Conservation (phyloP, 1,284 basidiomycete species). For the Sporisorium graminicola region DNA sequence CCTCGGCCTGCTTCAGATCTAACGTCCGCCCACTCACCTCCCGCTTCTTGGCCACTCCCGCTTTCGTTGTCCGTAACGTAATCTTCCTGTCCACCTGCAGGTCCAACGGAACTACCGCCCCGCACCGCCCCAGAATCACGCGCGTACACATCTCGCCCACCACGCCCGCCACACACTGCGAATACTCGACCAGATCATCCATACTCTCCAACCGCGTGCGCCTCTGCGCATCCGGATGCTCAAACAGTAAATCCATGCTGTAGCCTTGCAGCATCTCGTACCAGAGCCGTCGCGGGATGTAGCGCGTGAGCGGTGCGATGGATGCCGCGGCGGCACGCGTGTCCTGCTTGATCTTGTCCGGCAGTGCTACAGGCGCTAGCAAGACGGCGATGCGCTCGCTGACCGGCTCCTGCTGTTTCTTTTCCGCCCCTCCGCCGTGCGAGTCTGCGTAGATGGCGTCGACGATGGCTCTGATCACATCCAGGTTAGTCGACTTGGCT, state of each 20-base stretch:
- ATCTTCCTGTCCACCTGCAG: slow-evolving; percentile 41
- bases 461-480: slow-evolving; percentile 36
- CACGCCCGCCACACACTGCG: slow-evolving; percentile 61
- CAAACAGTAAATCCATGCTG: slow-evolving; percentile 47
- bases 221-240: slow-evolving; percentile 17
- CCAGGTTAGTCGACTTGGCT: slow-evolving; percentile 28
- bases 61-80: neutral
- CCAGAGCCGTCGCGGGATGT: slow-evolving; percentile 57
- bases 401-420: neutral
- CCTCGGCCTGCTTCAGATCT: slow-evolving; percentile 12
- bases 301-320: slow-evolving; percentile 46
- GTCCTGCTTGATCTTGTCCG: slow-evolving; percentile 26
- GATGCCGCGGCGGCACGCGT: slow-evolving; percentile 50
- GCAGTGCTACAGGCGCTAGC: slow-evolving; percentile 13
- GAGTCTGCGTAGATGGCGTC: slow-evolving; percentile 37
- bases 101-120: slow-evolving; percentile 28
- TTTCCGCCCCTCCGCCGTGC: neutral
- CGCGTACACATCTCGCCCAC: slow-evolving; percentile 65
- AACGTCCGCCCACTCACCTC: neutral
- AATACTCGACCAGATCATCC: slow-evolving; percentile 58
- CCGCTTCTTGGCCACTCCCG: no score
- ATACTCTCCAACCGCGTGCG: slow-evolving; percentile 27
- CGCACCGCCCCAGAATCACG: slow-evolving; percentile 55
- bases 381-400: slow-evolving; percentile 26
- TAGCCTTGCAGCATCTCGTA: slow-evolving; percentile 62